phyloP scores from a whole-genome alignment of 1,284 basidiomycete genomes.

The Malassezia cuniculi region DNA sequence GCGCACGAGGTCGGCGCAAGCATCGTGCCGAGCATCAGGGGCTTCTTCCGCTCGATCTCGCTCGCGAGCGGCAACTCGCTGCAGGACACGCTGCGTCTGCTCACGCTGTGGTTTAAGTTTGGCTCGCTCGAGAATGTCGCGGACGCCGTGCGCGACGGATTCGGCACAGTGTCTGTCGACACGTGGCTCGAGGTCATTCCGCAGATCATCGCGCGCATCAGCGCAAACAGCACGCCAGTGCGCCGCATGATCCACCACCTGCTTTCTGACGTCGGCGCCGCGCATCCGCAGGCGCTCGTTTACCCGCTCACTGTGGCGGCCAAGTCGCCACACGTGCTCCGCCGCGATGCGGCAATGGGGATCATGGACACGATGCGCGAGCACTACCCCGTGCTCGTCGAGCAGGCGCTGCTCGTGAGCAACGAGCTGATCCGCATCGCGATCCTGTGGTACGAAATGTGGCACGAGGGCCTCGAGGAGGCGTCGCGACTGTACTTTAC shows the following conservation, averaged over 20 bases:
- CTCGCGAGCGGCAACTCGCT: slow-evolving; percentile 73
- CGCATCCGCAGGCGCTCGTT: slow-evolving; percentile 93
- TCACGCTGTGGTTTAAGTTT: slow-evolving; percentile 98
- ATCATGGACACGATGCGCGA: slow-evolving; percentile 93
- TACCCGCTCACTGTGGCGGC: slow-evolving; percentile 97
- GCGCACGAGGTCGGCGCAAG: slow-evolving; percentile 64
- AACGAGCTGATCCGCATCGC: slow-evolving; percentile 93
- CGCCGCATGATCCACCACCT: slow-evolving; percentile 79
- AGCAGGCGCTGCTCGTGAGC: slow-evolving; percentile 81
- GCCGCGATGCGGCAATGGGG: slow-evolving; percentile 67
- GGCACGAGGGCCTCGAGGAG: slow-evolving; percentile 97
- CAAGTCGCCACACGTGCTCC: slow-evolving; percentile 74
- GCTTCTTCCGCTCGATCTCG: slow-evolving; percentile 85
- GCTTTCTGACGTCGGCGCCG: slow-evolving; percentile 81
- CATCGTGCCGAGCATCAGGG: slow-evolving; percentile 87
- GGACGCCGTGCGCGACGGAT: slow-evolving; percentile 75
- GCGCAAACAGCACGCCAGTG: slow-evolving; percentile 78
- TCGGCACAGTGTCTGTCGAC: slow-evolving; percentile 80
- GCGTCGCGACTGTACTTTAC: slow-evolving; percentile 94
- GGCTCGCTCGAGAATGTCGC: slow-evolving; percentile 83
- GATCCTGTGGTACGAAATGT: slow-evolving; percentile 97
- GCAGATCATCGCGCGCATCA: slow-evolving; percentile 97
- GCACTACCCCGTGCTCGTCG: slow-evolving; percentile 75
- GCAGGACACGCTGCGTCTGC: slow-evolving; percentile 82
- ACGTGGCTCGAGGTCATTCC: slow-evolving; percentile 99